Evolutionary conservation across 2,329 filamentous ascomycete genomes (phyloP).

Genomic region (Verticillium nubilum): DNA sequence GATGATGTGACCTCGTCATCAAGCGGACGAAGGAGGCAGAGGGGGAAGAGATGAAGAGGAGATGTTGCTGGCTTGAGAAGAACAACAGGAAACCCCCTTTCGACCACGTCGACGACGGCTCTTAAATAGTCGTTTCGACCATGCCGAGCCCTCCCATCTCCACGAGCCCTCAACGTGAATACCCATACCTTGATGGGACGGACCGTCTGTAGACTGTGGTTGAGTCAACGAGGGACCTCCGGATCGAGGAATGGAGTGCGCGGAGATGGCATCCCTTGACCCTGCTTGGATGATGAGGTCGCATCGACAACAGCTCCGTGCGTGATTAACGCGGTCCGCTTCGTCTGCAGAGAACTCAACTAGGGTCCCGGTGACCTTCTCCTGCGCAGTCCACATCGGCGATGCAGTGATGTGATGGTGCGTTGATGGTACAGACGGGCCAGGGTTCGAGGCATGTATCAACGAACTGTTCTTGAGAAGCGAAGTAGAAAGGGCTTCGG

Average conservation of each 20-base stretch:
- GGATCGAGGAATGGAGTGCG: not conserved
- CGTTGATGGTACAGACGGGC: not conserved
- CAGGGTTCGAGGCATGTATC: not conserved
- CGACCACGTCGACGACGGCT: not conserved
- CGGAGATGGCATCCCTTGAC: not conserved
- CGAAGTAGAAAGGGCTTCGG: not conserved
- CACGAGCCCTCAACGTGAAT: not conserved
- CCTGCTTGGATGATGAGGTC: not conserved
- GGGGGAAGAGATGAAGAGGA: not conserved
- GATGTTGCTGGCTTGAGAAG: not conserved
- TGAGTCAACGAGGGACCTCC: not conserved
- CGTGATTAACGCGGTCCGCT: not conserved
- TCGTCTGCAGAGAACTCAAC: not conserved
- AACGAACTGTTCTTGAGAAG: not conserved
- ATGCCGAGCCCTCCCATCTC: not conserved
- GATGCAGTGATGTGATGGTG: not conserved
- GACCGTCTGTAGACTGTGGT: not conserved
- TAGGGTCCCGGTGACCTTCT: not conserved
- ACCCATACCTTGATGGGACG: not conserved
- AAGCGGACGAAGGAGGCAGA: not conserved
- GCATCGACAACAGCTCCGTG: not conserved
- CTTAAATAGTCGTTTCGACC: not conserved
- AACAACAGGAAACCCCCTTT: not conserved
- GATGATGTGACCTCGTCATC: not conserved
- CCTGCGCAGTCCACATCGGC: not conserved